Conservation (phyloP, 352 stramenopile species). For the Elongisporangium anandrum region DNA sequence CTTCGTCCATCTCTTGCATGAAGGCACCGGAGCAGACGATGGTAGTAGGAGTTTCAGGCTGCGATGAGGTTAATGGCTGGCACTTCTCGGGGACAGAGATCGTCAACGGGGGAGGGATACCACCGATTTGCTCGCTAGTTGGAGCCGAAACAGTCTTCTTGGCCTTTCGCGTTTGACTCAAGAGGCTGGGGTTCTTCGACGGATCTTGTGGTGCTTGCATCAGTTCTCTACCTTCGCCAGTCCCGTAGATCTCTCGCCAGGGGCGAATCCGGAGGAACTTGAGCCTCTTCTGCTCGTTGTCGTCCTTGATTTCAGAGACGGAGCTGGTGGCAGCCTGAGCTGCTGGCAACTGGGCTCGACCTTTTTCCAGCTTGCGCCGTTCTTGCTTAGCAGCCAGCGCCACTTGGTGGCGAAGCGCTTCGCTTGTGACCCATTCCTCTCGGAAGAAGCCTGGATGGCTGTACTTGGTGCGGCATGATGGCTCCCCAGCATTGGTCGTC, state of each 20-base stretch:
- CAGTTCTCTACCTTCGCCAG: slow-evolving; percentile 53
- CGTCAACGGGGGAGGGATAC: not conserved
- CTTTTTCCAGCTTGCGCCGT: slow-evolving; percentile 12
- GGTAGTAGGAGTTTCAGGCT: not conserved
- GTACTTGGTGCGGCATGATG: slow-evolving; percentile 34
- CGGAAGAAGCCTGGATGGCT: slow-evolving; percentile 55
- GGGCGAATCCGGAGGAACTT: slow-evolving; percentile 59
- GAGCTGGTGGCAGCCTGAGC: not conserved
- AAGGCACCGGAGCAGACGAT: slow-evolving; percentile 25
- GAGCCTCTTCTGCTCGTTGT: slow-evolving; percentile 18
- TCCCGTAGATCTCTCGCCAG: slow-evolving; percentile 62
- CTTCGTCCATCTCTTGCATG: slow-evolving; percentile 65
- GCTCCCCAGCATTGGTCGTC: not conserved
- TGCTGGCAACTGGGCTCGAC: slow-evolving; percentile 14
- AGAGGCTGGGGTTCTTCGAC: slow-evolving; percentile 12
- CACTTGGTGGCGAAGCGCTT: slow-evolving; percentile 25
- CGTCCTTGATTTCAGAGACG: slow-evolving; percentile 10
- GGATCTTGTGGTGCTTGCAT: slow-evolving; percentile 15
- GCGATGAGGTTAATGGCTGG: not conserved
- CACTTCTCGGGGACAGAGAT: not conserved
- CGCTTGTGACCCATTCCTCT: slow-evolving; percentile 52
- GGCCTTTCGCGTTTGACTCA: slow-evolving; percentile 12
- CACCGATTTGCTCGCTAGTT: not conserved
- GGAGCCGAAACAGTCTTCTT: slow-evolving; percentile 2
- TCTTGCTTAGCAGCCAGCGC: slow-evolving; percentile 28